Conservation (phyloP, 208 protist species). For the Trypanosoma rangeli region DNA sequence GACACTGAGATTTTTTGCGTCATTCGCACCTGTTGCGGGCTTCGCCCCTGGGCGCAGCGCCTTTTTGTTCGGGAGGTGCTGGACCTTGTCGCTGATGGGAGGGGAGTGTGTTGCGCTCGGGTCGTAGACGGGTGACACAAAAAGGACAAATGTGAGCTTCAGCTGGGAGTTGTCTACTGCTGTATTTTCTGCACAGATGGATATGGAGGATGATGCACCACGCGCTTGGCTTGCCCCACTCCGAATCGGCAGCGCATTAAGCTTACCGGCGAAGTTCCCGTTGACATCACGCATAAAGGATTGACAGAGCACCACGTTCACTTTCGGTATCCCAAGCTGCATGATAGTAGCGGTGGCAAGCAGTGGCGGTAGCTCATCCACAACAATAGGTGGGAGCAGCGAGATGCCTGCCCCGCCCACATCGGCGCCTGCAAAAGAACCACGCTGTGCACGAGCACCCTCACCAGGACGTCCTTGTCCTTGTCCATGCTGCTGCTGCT, state of each 20-base stretch:
- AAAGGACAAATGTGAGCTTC: slow-evolving; percentile 47
- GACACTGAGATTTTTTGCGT: slow-evolving; percentile 6
- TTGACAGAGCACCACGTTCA: slow-evolving; percentile 71
- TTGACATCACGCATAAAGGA: slow-evolving; percentile 28
- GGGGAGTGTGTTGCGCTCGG: slow-evolving; percentile 29
- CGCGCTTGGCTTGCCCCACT: background rate
- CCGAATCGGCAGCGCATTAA: background rate
- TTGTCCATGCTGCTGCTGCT: slow-evolving; percentile 11
- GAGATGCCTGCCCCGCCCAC: slow-evolving; percentile 35
- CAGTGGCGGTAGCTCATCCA: slow-evolving; percentile 38
- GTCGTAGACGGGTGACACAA: slow-evolving; percentile 64
- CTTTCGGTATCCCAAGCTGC: slow-evolving; percentile 55
- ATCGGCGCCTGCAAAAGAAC: background rate
- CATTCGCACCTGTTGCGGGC: background rate
- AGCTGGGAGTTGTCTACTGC: background rate
- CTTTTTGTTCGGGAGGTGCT: slow-evolving; percentile 15
- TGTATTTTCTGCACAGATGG: no score
- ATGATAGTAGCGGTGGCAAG: slow-evolving; percentile 36
- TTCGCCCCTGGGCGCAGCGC: slow-evolving; percentile 1
- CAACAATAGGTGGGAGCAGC: slow-evolving; percentile 71
- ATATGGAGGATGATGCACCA: background rate
- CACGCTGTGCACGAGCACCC: background rate
- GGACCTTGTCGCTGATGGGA: slow-evolving; percentile 20
- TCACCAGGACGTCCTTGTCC: slow-evolving; percentile 10
- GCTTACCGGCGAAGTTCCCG: background rate